Evolutionary conservation across 495 filamentous ascomycete genomes (phyloP).

Genomic region (Daldinia grandis): DNA sequence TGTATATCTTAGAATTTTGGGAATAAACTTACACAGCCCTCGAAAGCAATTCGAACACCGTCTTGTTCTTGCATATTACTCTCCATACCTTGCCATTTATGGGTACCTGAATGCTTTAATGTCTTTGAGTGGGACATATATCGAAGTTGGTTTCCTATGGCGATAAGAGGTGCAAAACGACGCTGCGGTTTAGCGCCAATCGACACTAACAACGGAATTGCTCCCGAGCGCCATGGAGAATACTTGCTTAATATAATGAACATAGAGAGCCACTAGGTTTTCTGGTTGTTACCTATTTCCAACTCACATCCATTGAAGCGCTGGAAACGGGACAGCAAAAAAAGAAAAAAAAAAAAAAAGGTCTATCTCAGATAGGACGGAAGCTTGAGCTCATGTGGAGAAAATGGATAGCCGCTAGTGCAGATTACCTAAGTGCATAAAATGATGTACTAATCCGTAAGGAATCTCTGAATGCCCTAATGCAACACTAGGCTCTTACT

Average conservation of each 20-base stretch:
- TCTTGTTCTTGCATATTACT: conserved; percentile 37
- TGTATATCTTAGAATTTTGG: not conserved
- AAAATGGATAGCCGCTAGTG: not conserved
- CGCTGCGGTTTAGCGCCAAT: conserved; percentile 9
- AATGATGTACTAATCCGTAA: too few species aligned
- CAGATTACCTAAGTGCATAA: too few species aligned
- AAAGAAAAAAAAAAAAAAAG: too few species aligned
- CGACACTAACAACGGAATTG: conserved; percentile 7
- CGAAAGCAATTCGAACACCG: conserved; percentile 66
- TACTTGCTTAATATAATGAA: conserved; percentile 12
- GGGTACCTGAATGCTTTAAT: not conserved
- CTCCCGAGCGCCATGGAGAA: not conserved
- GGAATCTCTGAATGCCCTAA: too few species aligned
- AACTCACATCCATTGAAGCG: not conserved
- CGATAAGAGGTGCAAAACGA: not conserved
- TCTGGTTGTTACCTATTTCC: not conserved
- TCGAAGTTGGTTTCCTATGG: not conserved
- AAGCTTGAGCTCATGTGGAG: not conserved
- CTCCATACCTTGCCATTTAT: conserved; percentile 9
- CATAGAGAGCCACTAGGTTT: not conserved
- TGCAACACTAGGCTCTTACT: too few species aligned
- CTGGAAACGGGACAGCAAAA: not conserved
- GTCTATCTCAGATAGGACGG: not conserved
- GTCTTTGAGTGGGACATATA: not conserved
- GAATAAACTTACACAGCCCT: conserved; percentile 76